Conservation (phyloP, 768 basidiomycete genomes). For the Boletus barrowsii region DNA sequence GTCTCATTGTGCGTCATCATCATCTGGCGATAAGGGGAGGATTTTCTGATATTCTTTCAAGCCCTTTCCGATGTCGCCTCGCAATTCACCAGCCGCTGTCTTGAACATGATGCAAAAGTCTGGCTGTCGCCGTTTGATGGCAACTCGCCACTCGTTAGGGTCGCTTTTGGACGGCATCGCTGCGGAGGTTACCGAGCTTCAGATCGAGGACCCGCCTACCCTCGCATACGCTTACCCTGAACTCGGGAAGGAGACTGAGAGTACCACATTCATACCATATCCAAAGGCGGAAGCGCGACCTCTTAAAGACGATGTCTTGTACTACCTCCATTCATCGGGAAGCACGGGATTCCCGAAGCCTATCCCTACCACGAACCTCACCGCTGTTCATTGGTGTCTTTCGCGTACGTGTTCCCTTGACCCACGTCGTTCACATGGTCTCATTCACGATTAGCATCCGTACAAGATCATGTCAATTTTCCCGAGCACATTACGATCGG, state of each 20-base stretch:
- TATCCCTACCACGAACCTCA: slow-evolving; percentile 35
- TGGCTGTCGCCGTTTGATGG: slow-evolving; percentile 38
- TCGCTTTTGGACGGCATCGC: slow-evolving; percentile 30
- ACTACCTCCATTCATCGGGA: slow-evolving; percentile 49
- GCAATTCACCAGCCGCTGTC: slow-evolving; percentile 37
- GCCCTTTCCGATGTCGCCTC: slow-evolving; percentile 37
- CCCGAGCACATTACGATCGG: slow-evolving; percentile 1
- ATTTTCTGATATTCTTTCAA: not conserved
- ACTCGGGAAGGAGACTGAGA: not conserved
- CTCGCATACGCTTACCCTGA: slow-evolving; percentile 12
- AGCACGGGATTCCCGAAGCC: slow-evolving; percentile 47
- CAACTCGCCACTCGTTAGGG: slow-evolving; percentile 30
- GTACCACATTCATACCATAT: slow-evolving; percentile 7
- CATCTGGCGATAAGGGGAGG: no score
- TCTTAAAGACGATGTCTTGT: slow-evolving; percentile 17
- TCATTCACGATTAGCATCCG: slow-evolving; percentile 10
- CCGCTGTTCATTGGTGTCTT: slow-evolving; percentile 32
- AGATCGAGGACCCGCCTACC: slow-evolving; percentile 13
- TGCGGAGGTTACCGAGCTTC: slow-evolving; percentile 5
- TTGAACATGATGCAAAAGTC: slow-evolving; percentile 35
- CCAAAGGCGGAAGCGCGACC: slow-evolving; percentile 5
- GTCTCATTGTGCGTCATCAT: not conserved
- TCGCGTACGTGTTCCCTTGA: slow-evolving; percentile 24
- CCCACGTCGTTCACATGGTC: not conserved
- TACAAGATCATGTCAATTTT: slow-evolving; percentile 6